Evolutionary conservation across 2,329 filamentous ascomycete genomes (phyloP), one percentile per base, ranked within the genome.

Genomic region (Calonectria naviculata): DNA sequence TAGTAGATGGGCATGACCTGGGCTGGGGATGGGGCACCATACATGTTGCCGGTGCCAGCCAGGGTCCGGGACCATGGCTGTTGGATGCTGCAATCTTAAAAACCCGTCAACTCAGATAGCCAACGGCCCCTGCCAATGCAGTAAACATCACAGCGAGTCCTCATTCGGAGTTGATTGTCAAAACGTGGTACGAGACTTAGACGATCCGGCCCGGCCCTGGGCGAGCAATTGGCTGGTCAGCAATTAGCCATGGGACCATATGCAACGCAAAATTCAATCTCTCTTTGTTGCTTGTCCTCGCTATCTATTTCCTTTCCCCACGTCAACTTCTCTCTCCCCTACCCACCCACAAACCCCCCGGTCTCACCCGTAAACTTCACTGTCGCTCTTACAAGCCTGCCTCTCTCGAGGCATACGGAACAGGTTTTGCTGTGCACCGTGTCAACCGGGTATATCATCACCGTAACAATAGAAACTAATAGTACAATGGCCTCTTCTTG

Each of bases 401-500:
- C 65, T 46, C 65, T 46, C 41, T 29, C 42, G 29, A 70, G 67
- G 56, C 61, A 65, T 64, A 60, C 64, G 65, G 61, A 28, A 71
- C 71, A 78, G 65, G 66, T 70, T 70, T 62, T 62, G 44, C 60
- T 71, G 70, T 71, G 47, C 70, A 63, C 71, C 70, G 62, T 71
- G 65, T 69, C 68, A 69, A 70, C 67, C 68, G 76, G 76, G 73
- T 77, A 78, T 78, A 78, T 78, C 76, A 65, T 78, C 71, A 74
- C 76, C 73, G 47, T 75, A 75, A 77, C 65, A 70, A 65, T 77
- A 71, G 68, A 77, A 76, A 75, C 76, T 78, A 78, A 62, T 77
- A 74, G 63, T 78, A 78, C 76, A 78, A 71, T 71, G 42, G 67
- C 41, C 44, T 47, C 26, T 44, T 29, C 58, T 42, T 52, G 41